Evolutionary conservation across 2,329 filamentous ascomycete species (phyloP).

Genomic region (Arthrobotrys iridis): DNA sequence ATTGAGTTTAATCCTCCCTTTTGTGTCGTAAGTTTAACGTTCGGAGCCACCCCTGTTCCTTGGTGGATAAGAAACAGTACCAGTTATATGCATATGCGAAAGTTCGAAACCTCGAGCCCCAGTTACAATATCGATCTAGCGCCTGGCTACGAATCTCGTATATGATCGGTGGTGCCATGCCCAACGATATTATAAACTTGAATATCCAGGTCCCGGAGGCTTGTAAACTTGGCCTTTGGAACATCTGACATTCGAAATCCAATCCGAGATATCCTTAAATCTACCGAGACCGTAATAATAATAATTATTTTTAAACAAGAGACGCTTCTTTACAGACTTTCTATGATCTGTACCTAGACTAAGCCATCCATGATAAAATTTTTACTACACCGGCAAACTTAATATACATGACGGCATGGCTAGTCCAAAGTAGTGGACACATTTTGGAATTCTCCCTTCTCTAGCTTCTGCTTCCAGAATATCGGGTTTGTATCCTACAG

Average conservation of each 20-base stretch:
- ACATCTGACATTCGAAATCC: background rate
- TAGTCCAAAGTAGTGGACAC: constrained; percentile 71
- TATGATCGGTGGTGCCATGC: too few relatives aligned
- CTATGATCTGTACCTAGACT: constrained; percentile 1
- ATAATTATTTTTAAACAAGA: background rate
- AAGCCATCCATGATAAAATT: background rate
- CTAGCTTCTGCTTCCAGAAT: constrained; percentile 99
- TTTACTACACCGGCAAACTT: background rate
- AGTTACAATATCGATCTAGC: too few relatives aligned
- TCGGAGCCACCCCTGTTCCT: too few relatives aligned
- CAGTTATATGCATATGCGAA: too few relatives aligned
- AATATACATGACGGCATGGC: background rate
- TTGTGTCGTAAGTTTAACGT: too few relatives aligned
- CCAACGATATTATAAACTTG: too few relatives aligned
- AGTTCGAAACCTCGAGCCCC: too few relatives aligned
- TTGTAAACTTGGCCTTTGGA: background rate
- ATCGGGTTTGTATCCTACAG: constrained; percentile 88
- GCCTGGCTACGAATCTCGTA: too few relatives aligned
- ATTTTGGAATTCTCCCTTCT: constrained; percentile 98
- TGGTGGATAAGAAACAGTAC: too few relatives aligned
- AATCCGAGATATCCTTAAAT: background rate
- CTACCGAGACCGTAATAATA: background rate
- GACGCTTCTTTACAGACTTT: background rate
- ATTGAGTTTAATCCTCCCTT: too few relatives aligned
- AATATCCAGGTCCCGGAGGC: background rate